Percentiles rank a stretch among this genome's conserved stretches.
Evolutionary conservation across 108 stramenopile genomes (phyloP).

Genomic region (Skeletonema potamos): DNA sequence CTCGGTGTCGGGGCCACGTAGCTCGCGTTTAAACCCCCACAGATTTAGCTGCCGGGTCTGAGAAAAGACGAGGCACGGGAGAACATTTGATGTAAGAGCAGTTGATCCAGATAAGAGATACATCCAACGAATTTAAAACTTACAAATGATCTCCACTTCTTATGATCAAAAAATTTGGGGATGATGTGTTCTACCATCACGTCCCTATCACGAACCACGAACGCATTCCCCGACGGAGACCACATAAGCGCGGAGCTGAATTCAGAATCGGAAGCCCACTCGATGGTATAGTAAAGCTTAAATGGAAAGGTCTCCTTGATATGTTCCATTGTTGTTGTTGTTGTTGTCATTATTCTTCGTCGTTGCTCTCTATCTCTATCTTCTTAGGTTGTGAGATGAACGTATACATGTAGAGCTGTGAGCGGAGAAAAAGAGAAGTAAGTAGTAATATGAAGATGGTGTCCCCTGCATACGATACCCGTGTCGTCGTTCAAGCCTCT

Average conservation of each 20-base stretch:
- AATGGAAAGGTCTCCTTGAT: neutral
- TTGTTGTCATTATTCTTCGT: too few relatives aligned
- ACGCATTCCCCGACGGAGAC: neutral
- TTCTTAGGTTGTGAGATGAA: too few relatives aligned
- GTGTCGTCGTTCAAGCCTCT: too few relatives aligned
- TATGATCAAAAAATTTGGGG: neutral
- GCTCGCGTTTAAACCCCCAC: neutral
- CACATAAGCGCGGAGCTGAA: neutral
- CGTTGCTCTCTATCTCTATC: too few relatives aligned
- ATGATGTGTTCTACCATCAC: neutral
- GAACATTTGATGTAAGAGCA: too few relatives aligned
- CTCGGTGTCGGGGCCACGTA: neutral
- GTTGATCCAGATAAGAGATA: too few relatives aligned
- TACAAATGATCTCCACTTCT: conserved; percentile 1
- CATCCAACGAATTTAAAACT: neutral
- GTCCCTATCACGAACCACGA: neutral
- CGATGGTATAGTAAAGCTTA: neutral
- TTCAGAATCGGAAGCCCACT: neutral
- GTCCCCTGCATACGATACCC: too few relatives aligned
- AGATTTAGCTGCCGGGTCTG: neutral
- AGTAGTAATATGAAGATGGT: too few relatives aligned
- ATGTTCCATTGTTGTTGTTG: neutral
- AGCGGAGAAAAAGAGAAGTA: too few relatives aligned
- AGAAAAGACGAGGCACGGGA: neutral
- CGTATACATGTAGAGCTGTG: too few relatives aligned